Base-by-base conservation (phyloP, 106 monocot species). In the Acorus gramineus region DNA sequence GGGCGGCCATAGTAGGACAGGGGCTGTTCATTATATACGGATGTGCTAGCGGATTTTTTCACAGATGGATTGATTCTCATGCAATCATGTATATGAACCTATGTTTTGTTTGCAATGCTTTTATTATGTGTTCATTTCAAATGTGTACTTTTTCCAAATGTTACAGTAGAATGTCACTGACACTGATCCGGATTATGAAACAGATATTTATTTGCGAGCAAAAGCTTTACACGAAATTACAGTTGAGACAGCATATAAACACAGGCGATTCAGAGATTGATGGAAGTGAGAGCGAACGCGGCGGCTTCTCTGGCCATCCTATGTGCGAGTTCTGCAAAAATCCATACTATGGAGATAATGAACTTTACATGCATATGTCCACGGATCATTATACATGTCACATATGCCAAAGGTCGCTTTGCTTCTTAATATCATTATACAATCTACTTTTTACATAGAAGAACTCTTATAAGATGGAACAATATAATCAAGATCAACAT, bases 121-220 rank as follows among this genome's bases (percentile, higher is more conserved):
- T 28, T 28, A 28, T 28, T 28, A 1, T 28, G 28, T 28, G 28
- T 28, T 28, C 28, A 28, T 28, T 28, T 28, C 28, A 1, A 1
- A 0, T 28, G 28, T 28, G 28, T 28, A 28, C 1, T 28, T 28
- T 28, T 28, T 28, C 28, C 28, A 28, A 28, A 28, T 28, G 28
- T 28, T 28, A 28, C 28, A 28, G 28, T 28, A 28, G 28, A 28
- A 28, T 28, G 28, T 28, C 28, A 28, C 28, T 28, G 28, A 28
- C 28, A 28, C 28, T 28, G 28, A 28, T 28, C 28, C 28, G 28
- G 28, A 10, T 73, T 61, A 46, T 74, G 54, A 42, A 64, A 3
- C 74, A 98, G 96, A 81, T 91, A 56, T 91, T 98, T 83, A 88
- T 98, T 67, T 81, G 87, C 52, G 96, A 98, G 71, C 96, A 98